Conservation (phyloP, 139 green algal species). For the Mesotaenium endlicherianum region DNA sequence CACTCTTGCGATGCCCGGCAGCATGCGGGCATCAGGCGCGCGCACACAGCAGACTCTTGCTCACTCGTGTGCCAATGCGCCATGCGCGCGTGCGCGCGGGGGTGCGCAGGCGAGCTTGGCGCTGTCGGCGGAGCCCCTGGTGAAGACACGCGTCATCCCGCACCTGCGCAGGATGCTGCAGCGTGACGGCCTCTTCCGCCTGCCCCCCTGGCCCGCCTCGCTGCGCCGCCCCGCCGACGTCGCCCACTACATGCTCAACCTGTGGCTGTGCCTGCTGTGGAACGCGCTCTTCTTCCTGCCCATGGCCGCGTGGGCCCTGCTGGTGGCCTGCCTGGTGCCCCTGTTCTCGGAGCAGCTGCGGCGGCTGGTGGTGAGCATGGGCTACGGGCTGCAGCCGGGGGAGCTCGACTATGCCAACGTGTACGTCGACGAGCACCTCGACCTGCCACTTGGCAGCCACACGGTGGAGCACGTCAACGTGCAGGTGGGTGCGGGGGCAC, state of each 20-base stretch:
- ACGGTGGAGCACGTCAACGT: slow-evolving; percentile 4
- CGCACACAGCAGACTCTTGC: neutral
- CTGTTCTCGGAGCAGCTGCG: neutral
- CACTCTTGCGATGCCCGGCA: neutral
- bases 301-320: neutral
- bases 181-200: neutral
- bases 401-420: slow-evolving; percentile 14
- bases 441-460: neutral
- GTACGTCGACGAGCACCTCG: slow-evolving; percentile 21
- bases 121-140: slow-evolving; percentile 15
- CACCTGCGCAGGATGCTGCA: neutral
- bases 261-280: neutral
- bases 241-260: neutral
- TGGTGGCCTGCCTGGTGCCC: neutral
- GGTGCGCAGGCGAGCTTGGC: slow-evolving; percentile 7
- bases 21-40: neutral
- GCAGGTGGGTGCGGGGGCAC: neutral
- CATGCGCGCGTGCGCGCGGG: neutral
- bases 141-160: slow-evolving; percentile 2
- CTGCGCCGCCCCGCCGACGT: neutral
- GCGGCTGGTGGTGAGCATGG: neutral
- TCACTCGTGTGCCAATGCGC: neutral
- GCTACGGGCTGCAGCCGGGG: neutral
- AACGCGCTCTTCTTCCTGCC: neutral
- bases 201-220: neutral